Evolutionary conservation across 176 grass and related monocot genomes (phyloP).

Genomic region (Eleusine indica): DNA sequence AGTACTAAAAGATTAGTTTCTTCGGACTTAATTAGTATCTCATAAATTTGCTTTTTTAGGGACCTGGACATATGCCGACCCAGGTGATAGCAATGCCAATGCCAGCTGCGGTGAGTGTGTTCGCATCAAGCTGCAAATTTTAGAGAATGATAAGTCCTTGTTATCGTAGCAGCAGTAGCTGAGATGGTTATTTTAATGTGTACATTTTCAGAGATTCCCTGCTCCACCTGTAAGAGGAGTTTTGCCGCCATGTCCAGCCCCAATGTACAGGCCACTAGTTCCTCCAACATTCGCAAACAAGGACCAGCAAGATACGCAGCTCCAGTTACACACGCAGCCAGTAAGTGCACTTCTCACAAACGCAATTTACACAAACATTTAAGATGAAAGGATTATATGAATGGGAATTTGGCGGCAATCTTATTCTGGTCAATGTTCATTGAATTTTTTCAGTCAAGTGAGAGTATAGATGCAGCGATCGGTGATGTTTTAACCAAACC

Average conservation of each 20-base stretch:
- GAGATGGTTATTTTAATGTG: not conserved
- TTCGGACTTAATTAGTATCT: not conserved
- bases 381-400: not conserved
- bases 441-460: slow-evolving; percentile 48
- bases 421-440: not conserved
- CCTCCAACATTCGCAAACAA: slow-evolving; percentile 30
- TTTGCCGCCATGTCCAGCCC: slow-evolving; percentile 38
- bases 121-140: not conserved
- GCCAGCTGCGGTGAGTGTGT: slow-evolving; percentile 51
- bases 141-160: not conserved
- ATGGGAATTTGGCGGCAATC: not conserved
- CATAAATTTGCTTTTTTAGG: slow-evolving; percentile 10
- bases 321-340: slow-evolving; percentile 54
- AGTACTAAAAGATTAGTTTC: not conserved
- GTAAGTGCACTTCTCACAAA: slow-evolving; percentile 34
- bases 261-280: slow-evolving; percentile 44
- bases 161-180: not conserved
- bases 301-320: slow-evolving; percentile 41
- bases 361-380: not conserved
- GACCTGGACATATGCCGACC: slow-evolving; percentile 43
- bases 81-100: slow-evolving; percentile 60
- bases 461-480: slow-evolving; percentile 81
- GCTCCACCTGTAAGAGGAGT: slow-evolving; percentile 47
- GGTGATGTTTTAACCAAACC: slow-evolving; percentile 81
- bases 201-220: slow-evolving; percentile 61